Evolutionary conservation across 1,284 basidiomycete genomes (phyloP), one percentile per base, ranked within the genome.

Genomic region (Xerocomus nothofagi): DNA sequence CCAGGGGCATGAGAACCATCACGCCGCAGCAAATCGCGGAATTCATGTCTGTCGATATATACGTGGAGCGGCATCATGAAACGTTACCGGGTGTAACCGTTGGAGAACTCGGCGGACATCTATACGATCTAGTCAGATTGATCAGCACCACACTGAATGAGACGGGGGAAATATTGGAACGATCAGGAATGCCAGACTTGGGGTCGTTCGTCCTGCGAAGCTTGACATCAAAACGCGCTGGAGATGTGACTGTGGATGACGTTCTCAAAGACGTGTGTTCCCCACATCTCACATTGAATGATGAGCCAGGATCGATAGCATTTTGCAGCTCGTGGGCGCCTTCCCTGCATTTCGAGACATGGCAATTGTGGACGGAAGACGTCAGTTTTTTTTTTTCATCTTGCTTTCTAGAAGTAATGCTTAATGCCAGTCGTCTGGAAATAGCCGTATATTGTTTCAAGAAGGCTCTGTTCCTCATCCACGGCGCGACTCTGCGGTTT

Each of bases 391-490:
- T 44, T 75, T 31, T 40, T 49, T 54, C 45, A 58, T 53, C 37
- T 45, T 51, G 26, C 27, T 43, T 32, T 20, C 21, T 31, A 20
- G 17, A 48, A 39, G 39, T 32, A 21, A 15, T 45, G 31, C 51
- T 39, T 24, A 34, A 54, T 53, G 47, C 27, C 32, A 15, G 24
- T 46, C 23, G 12, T 27, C 36, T 41, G 36, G 24, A 39, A 58
- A 41, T 57, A 91, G 88, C 80, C 8, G 78, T 93, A 10, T 93
- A 91, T 68, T 80, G 91, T 62, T 91, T 92, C 76, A 94, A 93
- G 69, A 93, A 94, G 62, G 91, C 89, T 2, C 73, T 95, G 26
- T 91, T 93, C 68, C 78, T 95, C 34, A 73, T 93, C 36, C 81
- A 89, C 53, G 83, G 83, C 7, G 71, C 94, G 46, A 71, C 70